phyloP scores from a whole-genome alignment of 2,329 filamentous ascomycete species.

The Fusarium sp. region DNA sequence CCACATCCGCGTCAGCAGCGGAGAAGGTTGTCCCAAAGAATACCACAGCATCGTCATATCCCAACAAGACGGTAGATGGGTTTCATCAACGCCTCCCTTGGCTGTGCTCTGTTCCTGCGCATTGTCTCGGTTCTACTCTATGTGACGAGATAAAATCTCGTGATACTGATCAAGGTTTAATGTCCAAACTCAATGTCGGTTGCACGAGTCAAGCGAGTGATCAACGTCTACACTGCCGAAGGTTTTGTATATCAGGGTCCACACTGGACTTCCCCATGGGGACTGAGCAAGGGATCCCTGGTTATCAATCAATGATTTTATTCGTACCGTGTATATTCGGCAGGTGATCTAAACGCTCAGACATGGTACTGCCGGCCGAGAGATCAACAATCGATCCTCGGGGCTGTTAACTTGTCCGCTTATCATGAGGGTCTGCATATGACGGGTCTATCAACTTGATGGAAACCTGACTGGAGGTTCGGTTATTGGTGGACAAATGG shows the following conservation, averaged over 20 bases:
- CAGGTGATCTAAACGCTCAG: not conserved
- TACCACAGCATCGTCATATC: not conserved
- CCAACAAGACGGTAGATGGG: too few species aligned
- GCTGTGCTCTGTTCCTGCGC: constrained; percentile 13
- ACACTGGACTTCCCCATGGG: not conserved
- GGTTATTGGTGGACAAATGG: constrained; percentile 21
- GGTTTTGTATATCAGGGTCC: not conserved
- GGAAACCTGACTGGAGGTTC: not conserved
- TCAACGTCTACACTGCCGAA: not conserved
- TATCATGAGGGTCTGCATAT: not conserved
- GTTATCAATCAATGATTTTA: not conserved
- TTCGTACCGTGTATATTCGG: not conserved
- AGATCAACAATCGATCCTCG: constrained; percentile 8
- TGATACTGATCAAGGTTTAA: not conserved
- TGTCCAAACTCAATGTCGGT: constrained; percentile 1
- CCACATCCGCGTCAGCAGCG: constrained; percentile 25
- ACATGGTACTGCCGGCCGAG: too few species aligned
- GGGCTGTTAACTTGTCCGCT: not conserved
- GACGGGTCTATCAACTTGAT: not conserved
- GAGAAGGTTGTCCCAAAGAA: not conserved
- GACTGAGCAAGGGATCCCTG: not conserved
- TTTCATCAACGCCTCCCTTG: not conserved
- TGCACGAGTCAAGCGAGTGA: not conserved
- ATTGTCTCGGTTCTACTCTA: constrained; percentile 6
- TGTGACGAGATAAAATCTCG: not conserved